phyloP scores from a whole-genome alignment of 169 alveolate species.

The Plasmodium fragile region DNA sequence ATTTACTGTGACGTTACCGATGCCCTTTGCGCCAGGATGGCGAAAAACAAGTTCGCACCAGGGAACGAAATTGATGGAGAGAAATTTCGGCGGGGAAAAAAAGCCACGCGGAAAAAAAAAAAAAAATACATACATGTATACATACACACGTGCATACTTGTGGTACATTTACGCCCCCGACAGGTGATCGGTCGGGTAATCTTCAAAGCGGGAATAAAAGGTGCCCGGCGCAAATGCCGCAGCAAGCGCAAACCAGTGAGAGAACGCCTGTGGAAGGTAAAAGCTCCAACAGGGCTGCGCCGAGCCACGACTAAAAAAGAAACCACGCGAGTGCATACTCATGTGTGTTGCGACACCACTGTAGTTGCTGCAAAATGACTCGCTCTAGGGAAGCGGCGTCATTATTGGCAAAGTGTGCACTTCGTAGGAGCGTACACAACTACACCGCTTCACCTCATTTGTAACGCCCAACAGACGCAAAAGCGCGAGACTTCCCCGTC shows the following conservation, averaged over 20 bases:
- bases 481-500: conserved; percentile 9
- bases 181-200: neutral
- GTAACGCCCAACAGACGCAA: conserved; percentile 53
- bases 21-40: neutral
- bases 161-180: neutral
- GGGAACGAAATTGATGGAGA: neutral
- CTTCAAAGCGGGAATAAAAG: neutral
- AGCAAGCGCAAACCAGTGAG: neutral
- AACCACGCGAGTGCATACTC: neutral
- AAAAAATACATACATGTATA: neutral
- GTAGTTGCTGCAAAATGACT: neutral
- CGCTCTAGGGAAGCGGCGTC: neutral
- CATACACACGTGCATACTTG: neutral
- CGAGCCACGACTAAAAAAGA: neutral
- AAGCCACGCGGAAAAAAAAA: neutral
- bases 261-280: neutral
- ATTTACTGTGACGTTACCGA: neutral
- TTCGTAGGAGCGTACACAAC: neutral
- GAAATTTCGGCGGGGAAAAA: neutral
- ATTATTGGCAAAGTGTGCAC: neutral
- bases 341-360: neutral
- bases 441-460: neutral
- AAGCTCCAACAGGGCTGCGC: neutral
- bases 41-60: neutral
- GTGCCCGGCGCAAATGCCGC: neutral